Evolutionary conservation across 345 rosid species (phyloP), one percentile per base, ranked within the genome.

Genomic region (Dipteronia dyeriana): DNA sequence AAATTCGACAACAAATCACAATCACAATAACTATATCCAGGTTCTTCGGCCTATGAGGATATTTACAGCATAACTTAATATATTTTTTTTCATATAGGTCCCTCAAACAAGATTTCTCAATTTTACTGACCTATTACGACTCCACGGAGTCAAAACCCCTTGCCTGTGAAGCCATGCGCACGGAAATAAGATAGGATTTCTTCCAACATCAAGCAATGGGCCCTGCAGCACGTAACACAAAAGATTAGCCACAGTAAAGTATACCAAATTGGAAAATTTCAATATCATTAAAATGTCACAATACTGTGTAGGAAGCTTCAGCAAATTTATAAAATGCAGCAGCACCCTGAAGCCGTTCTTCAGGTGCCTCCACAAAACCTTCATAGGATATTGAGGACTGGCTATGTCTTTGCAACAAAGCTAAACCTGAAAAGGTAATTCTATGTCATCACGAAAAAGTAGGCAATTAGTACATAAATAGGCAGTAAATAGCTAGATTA

Each of bases 271-370:
- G 34, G 34, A 29, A 29, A 29, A 23, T n/a, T 22, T 2, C 65
- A 56, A 72, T 14, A 73, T 23, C 4, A 17, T 59, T 57, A 3
- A 20, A 9, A 9, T 63, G 67, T 69, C 23, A 67, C 69, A 76
- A 31, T 89, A 94, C 97, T 25, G 99, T 93, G 81, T 95, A 95
- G 20, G 98, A 97, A 78, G 97, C 99, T 86, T 91, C 98, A 84
- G 99, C 97, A 84, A 93, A 95, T 76, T 83, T 85, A 83, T 93
- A 97, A 75, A 95, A 84, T 72, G 76, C 45, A 74, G 87, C 83
- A 62, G 98, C 98, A 68, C 84, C 94, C 75, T 84, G 84, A 39
- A 95, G 87, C 70, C 64, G 84, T 74, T 87, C 86, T 64, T 80
- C 70, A 31, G 97, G 94, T 75, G 97, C 98, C 83, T 86, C 91